phyloP scores from a whole-genome alignment of 257 asterid genomes.

The Solanum medicagineum region DNA sequence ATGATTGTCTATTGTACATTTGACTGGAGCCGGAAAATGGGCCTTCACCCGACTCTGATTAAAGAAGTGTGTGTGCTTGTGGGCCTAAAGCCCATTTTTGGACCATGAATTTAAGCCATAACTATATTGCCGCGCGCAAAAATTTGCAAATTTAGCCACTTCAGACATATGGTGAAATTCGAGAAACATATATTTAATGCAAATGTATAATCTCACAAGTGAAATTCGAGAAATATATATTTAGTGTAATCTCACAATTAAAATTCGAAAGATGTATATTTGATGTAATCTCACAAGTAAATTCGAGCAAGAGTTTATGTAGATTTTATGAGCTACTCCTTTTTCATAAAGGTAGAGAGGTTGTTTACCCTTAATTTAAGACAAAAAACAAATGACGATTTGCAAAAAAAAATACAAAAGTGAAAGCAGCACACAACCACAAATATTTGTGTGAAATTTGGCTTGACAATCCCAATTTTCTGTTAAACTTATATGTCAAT shows the following conservation, averaged over 20 bases:
- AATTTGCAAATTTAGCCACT: neutral
- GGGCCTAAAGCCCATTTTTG: neutral
- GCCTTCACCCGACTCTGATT: neutral
- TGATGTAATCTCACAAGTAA: neutral
- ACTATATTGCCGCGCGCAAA: neutral
- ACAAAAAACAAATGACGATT: neutral
- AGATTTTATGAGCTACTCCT: neutral
- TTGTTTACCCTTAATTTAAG: accelerated
- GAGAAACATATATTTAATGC: too few relatives aligned
- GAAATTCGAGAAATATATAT: too few relatives aligned
- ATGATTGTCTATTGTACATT: neutral
- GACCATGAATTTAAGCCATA: neutral
- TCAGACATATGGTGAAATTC: neutral
- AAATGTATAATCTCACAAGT: too few relatives aligned
- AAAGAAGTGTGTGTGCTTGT: neutral
- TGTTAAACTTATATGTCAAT: neutral
- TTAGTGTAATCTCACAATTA: too few relatives aligned
- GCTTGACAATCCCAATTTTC: neutral
- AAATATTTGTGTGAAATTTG: neutral
- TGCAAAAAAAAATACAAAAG: neutral
- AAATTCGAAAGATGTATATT: too few relatives aligned
- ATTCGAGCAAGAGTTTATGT: accelerated
- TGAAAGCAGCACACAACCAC: neutral
- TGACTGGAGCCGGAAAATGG: neutral
- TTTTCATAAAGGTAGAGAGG: neutral